Conservation (phyloP, 208 protist species). For the Porcisia hertigi region DNA sequence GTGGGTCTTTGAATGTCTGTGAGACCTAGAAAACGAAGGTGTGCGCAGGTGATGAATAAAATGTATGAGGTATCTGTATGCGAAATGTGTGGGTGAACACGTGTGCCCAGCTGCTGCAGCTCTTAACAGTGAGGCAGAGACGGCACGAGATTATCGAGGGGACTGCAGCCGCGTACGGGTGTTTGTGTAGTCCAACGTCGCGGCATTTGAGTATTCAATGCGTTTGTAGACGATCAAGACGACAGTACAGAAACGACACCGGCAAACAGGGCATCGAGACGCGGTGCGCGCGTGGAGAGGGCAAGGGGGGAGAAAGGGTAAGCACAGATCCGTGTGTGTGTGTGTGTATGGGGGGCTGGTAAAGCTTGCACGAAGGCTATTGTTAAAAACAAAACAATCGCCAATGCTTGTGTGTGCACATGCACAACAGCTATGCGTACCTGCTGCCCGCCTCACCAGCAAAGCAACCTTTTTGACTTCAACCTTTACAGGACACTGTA, state of each 20-base stretch:
- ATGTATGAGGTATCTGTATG: constrained; percentile 4
- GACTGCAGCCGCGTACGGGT: neutral
- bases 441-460: too few relatives aligned
- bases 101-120: too few relatives aligned
- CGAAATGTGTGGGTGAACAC: neutral
- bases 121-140: neutral
- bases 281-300: neutral
- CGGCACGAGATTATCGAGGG: too few relatives aligned
- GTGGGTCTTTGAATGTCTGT: neutral
- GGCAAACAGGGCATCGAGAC: neutral
- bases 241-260: neutral
- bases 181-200: neutral
- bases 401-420: too few relatives aligned
- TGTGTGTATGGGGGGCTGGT: neutral
- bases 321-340: neutral
- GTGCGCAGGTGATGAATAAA: neutral
- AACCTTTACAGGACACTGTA: too few relatives aligned
- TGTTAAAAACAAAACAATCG: too few relatives aligned
- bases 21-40: neutral
- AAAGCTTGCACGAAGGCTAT: neutral
- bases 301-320: neutral
- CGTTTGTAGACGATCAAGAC: neutral
- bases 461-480: too few relatives aligned
- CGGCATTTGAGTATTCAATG: neutral
- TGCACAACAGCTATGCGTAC: too few relatives aligned